Evolutionary conservation across 2,329 filamentous ascomycete species (phyloP), one percentile per base, ranked within the genome.

Genomic region (Epichloe aotearoae): DNA sequence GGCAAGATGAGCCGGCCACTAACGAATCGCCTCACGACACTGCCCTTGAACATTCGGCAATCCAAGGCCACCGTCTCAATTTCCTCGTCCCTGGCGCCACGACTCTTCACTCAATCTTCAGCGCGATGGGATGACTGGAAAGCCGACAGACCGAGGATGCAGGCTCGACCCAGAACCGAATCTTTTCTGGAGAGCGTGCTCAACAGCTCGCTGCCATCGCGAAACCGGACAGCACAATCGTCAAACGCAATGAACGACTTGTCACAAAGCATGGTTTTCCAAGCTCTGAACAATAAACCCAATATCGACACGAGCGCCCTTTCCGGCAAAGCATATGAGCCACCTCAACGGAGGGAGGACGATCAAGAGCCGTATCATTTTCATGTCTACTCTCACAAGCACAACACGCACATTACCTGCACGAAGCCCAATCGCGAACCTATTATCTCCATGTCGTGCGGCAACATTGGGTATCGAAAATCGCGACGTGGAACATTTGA

Each of bases 351-450:
- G 40, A 63, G 59, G 44, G 68, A 73, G 43, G 62, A 71, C 47
- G 58, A 66, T 14, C 55, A 71, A 38, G 78, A 85, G 62, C 84
- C 86, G 2, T 88, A 88, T 72, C 88, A 95, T 66, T 77, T 98
- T 56, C 88, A 95, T 71, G 75, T 98, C 65, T 91, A 82, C 69
- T 73, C 85, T 30, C 84, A 86, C 66, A 94, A 88, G 71, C 93
- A 96, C 78, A 98, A 98, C 73, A 93, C 88, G 19, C 88, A 97
- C 69, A 79, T 98, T 61, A 96, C 90, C 1, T 79, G 96, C 57
- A 88, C 89, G 20, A 83, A 84, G 61, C 90, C 93, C 30, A 83
- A 88, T 65, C 77, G 84, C 46, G 79, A 88, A 56, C 79, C 88
- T 30, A 78, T 97, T 56, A 74, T 98, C 56, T 88, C 84, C 12